Evolutionary conservation across 805 yeast genomes (phyloP).

Genomic region (Suhomyces sp.): DNA sequence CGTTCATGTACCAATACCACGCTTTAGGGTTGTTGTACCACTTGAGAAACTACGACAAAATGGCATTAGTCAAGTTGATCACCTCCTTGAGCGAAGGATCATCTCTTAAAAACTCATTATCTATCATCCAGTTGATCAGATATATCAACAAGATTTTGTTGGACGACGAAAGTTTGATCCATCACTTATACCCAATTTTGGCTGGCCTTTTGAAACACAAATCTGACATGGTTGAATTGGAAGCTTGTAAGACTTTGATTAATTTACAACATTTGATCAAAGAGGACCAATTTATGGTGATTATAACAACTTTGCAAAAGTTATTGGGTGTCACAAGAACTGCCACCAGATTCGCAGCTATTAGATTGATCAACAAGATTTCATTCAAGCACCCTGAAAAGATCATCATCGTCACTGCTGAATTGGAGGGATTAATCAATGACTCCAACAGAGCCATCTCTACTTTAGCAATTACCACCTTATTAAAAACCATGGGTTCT

Average conservation of each 20-base stretch:
- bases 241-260: slow-evolving; percentile 78
- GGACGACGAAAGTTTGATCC: slow-evolving; percentile 66
- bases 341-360: slow-evolving; percentile 89
- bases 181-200: slow-evolving; percentile 61
- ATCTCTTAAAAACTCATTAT: slow-evolving; percentile 72
- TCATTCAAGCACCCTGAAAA: slow-evolving; percentile 81
- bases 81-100: slow-evolving; percentile 66
- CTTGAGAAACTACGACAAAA: slow-evolving; percentile 84
- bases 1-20: slow-evolving; percentile 89
- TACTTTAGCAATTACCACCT: slow-evolving; percentile 94
- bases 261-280: slow-evolving; percentile 51
- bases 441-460: slow-evolving; percentile 90
- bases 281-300: slow-evolving; percentile 64
- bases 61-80: slow-evolving; percentile 89
- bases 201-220: slow-evolving; percentile 72
- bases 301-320: slow-evolving; percentile 70
- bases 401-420: slow-evolving; percentile 74
- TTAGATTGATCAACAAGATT: slow-evolving; percentile 80
- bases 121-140: slow-evolving; percentile 81
- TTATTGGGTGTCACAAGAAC: slow-evolving; percentile 85
- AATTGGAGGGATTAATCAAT: slow-evolving; percentile 80
- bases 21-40: slow-evolving; percentile 89
- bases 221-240: slow-evolving; percentile 86
- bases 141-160: slow-evolving; percentile 67
- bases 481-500: slow-evolving; percentile 91